These are phyloP conservation scores for Microbotryum lychnidis-dioicae DNA, from an alignment of 1,284 basidiomycete genomes.

Conservation along the genomic window DNA sequence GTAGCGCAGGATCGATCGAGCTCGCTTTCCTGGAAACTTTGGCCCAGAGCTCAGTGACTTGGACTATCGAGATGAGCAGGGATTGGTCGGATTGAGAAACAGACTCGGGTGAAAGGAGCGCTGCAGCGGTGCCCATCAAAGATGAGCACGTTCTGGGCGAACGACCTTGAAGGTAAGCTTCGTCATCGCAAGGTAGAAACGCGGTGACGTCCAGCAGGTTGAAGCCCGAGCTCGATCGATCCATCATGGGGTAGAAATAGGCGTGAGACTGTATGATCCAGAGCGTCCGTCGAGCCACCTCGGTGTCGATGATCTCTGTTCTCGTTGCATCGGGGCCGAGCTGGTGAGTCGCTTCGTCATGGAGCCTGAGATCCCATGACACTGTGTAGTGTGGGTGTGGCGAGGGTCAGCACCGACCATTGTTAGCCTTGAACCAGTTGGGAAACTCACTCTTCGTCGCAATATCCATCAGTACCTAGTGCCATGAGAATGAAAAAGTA, in stretches of 20 bases:
- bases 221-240: background rate
- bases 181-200: background rate
- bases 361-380: background rate
- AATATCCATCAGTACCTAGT: background rate
- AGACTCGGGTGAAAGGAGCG: background rate
- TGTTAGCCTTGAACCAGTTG: too few relatives aligned
- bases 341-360: background rate
- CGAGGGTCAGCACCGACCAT: too few relatives aligned
- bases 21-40: background rate
- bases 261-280: slow-evolving; percentile 1
- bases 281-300: background rate
- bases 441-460: background rate
- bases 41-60: background rate
- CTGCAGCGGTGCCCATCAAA: background rate
- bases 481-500: background rate
- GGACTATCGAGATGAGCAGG: background rate
- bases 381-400: background rate
- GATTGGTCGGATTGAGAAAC: background rate
- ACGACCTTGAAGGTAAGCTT: background rate
- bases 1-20: background rate
- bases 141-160: background rate
- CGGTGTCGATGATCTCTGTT: background rate
- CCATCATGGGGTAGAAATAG: background rate
- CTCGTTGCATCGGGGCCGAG: background rate
- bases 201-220: background rate